These are phyloP conservation scores for Begonia peltatifolia DNA, from an alignment of 306 rosid species.

Conservation along the genomic window DNA sequence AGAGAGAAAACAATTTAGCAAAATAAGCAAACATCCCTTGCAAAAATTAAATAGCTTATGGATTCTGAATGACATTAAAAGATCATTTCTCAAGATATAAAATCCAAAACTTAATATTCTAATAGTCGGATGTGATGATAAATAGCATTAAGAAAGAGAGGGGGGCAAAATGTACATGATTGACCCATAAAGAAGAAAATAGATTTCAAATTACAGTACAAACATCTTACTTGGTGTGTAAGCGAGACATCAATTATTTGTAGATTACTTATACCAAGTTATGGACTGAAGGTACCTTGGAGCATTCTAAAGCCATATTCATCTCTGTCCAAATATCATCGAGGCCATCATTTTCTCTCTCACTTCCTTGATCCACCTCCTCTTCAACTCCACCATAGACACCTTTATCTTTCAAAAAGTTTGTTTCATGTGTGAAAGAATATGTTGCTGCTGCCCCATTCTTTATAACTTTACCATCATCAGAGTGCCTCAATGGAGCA, in stretches of 20 bases:
- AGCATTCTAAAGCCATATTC: constrained; percentile 63
- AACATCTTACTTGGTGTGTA: too few relatives aligned
- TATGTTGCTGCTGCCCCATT: constrained; percentile 10
- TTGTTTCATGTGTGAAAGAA: constrained; percentile 10
- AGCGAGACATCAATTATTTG: too few relatives aligned
- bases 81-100: not conserved
- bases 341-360: constrained; percentile 44
- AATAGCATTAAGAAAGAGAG: too few relatives aligned
- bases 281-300: constrained; percentile 36
- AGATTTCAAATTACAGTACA: too few relatives aligned
- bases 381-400: constrained; percentile 53
- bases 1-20: too few relatives aligned
- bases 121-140: too few relatives aligned
- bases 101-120: too few relatives aligned
- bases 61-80: not conserved
- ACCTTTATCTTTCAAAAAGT: constrained; percentile 28
- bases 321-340: constrained; percentile 79
- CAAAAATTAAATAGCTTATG: not conserved
- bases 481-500: constrained; percentile 13
- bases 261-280: too few relatives aligned
- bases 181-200: too few relatives aligned
- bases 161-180: too few relatives aligned
- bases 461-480: constrained; percentile 13
- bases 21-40: not conserved
- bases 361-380: constrained; percentile 21